Evolutionary conservation across 2,329 filamentous ascomycete species (phyloP), one percentile per base, ranked within the genome.

Genomic region (Sclerotinia spermophila): DNA sequence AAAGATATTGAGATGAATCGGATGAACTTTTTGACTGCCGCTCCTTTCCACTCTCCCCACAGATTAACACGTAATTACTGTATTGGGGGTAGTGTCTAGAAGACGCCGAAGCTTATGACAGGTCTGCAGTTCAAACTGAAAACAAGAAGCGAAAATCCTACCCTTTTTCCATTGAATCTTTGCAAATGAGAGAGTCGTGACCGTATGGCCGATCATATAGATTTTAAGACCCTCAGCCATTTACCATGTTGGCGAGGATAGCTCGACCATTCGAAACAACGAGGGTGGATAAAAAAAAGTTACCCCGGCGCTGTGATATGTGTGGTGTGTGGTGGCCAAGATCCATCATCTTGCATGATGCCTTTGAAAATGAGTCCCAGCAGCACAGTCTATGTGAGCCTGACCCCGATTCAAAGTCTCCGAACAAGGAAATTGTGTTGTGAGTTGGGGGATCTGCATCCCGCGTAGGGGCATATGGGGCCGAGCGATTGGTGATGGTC

Each of bases 291-390:
- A 45, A 65, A 65, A 65, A 65, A 30, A 38, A 48, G 45, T 38
- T 21, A 65, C 24, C 45, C 24, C 13, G 45, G 38, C 13, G 45
- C 27, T n/a, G 58, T 30, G 17, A 30, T 38, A 60, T 33, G 65
- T 33, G 65, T 30, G n/a, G 48, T 27, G 27, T 53, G 61, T 30
- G 71, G 33, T 48, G 44, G 67, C 44, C 61, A 65, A 51, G 33
- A 65, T 40, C 61, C 61, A 65, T 38, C 33, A 53, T 65, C 61
- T 65, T 51, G 61, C 61, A 65, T 65, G 45, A 65, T 45, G 62
- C 17, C 27, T 51, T 53, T 40, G 33, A n/a, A 45, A 27, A 48
- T 38, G 8, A 13, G 35, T 19, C 3, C 58, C 10, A 24, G 19
- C 17, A 35, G 33, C 48, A 30, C 24, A 48, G 33, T 64, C 24